phyloP scores from a whole-genome alignment of 2,329 filamentous ascomycete species.

The Colletotrichum tabaci region DNA sequence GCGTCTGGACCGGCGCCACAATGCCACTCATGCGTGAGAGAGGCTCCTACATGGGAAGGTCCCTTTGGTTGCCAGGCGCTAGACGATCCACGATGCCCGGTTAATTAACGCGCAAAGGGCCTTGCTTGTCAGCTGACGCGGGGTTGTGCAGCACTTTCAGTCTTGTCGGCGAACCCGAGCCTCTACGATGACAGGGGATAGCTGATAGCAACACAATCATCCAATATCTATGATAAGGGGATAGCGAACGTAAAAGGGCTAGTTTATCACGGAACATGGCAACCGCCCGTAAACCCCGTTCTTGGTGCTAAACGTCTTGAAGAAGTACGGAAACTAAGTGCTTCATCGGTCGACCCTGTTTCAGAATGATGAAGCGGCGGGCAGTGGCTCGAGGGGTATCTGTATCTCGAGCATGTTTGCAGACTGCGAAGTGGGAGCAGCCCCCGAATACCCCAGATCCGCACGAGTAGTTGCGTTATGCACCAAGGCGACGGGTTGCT shows the following conservation, averaged over 20 bases:
- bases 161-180: conserved; percentile 18
- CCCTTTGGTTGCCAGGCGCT: not conserved
- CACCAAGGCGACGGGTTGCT: not conserved
- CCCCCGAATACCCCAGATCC: conserved; percentile 8
- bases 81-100: conserved; percentile 10
- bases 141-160: not conserved
- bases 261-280: not conserved
- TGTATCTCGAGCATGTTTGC: not conserved
- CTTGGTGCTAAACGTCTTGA: not conserved
- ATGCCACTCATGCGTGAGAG: not conserved
- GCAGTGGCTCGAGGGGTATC: not conserved
- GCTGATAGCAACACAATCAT: not conserved
- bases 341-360: conserved; percentile 7
- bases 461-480: not conserved
- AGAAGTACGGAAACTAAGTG: conserved; percentile 6
- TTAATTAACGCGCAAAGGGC: conserved; percentile 5
- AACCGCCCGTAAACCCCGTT: not conserved
- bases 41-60: not conserved
- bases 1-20: not conserved
- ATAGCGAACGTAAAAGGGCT: not conserved
- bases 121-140: conserved; percentile 11
- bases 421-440: not conserved
- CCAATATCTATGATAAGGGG: not conserved
- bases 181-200: conserved; percentile 20
- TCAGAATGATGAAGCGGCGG: not conserved